Evolutionary conservation across 371 early-diverging fungal species (phyloP).

Genomic region (Blakeslea trispora): DNA sequence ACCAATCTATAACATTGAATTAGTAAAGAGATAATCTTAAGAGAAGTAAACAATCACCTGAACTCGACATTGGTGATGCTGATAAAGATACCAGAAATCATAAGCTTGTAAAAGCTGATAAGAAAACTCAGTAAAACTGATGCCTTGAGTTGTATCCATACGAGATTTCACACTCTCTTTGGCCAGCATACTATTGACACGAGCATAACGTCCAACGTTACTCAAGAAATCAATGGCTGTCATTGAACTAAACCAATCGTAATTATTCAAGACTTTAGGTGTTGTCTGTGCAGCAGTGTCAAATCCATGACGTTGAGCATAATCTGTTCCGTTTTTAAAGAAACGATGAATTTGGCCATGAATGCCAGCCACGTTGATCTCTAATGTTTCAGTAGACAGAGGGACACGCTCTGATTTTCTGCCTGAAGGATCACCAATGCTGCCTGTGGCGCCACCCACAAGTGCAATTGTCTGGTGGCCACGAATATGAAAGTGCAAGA

Average conservation of each 20-base stretch:
- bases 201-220: slow-evolving; percentile 74
- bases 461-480: slow-evolving; percentile 87
- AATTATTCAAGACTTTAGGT: slow-evolving; percentile 77
- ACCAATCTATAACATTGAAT: slow-evolving; percentile 87
- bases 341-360: slow-evolving; percentile 70
- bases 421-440: slow-evolving; percentile 94
- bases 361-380: slow-evolving; percentile 70
- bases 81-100: slow-evolving; percentile 87
- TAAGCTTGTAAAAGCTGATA: slow-evolving; percentile 95
- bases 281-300: slow-evolving; percentile 16
- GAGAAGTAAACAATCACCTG: slow-evolving; percentile 49
- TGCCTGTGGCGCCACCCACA: slow-evolving; percentile 94
- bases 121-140: slow-evolving; percentile 94
- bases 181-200: slow-evolving; percentile 86
- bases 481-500: slow-evolving; percentile 82
- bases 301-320: slow-evolving; percentile 56
- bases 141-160: slow-evolving; percentile 80
- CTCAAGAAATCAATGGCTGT: slow-evolving; percentile 81
- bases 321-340: slow-evolving; percentile 66
- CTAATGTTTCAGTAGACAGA: slow-evolving; percentile 57
- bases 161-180: slow-evolving; percentile 84
- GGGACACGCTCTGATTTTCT: slow-evolving; percentile 78
- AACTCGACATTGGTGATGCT: slow-evolving; percentile 64
- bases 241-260: slow-evolving; percentile 79
- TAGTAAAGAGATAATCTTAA: too few species aligned